A percentile compares a stretch with the other conserved stretches of the same genome.
phyloP scores from a whole-genome alignment of 768 basidiomycete genomes.

The Boletus reticulatus region DNA sequence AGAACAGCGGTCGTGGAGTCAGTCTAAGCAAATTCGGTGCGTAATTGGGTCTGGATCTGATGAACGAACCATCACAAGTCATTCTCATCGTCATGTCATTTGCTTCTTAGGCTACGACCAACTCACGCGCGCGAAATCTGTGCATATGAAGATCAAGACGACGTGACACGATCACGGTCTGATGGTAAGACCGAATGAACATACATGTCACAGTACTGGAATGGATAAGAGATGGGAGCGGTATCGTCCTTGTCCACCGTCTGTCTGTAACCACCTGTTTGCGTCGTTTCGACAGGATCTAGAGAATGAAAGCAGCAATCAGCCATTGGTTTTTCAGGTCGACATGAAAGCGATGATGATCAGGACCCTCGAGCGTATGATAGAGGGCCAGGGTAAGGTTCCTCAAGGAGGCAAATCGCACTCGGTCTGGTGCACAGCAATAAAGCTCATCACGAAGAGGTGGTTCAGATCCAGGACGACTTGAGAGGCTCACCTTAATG shows the following conservation, averaged over 20 bases:
- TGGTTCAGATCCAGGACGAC: neutral
- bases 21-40: slow-evolving; percentile 87
- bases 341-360: slow-evolving; percentile 2
- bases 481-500: slow-evolving; percentile 1
- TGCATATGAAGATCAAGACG: slow-evolving; percentile 81
- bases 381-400: slow-evolving; percentile 29
- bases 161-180: neutral
- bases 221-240: neutral
- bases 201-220: neutral
- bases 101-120: slow-evolving; percentile 73
- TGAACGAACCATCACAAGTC: neutral
- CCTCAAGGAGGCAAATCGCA: slow-evolving; percentile 32
- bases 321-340: neutral
- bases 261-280: neutral
- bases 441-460: slow-evolving; percentile 26
- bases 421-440: slow-evolving; percentile 39
- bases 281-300: neutral
- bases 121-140: slow-evolving; percentile 74
- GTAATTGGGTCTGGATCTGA: slow-evolving; percentile 17
- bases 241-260: neutral
- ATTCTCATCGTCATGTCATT: neutral
- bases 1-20: slow-evolving; percentile 88
- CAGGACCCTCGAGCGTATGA: slow-evolving; percentile 37
- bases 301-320: neutral
- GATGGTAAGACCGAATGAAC: too few relatives aligned